Base-by-base conservation (phyloP, 1,139 yeast genomes). In the Suhomyces bribrorum region DNA sequence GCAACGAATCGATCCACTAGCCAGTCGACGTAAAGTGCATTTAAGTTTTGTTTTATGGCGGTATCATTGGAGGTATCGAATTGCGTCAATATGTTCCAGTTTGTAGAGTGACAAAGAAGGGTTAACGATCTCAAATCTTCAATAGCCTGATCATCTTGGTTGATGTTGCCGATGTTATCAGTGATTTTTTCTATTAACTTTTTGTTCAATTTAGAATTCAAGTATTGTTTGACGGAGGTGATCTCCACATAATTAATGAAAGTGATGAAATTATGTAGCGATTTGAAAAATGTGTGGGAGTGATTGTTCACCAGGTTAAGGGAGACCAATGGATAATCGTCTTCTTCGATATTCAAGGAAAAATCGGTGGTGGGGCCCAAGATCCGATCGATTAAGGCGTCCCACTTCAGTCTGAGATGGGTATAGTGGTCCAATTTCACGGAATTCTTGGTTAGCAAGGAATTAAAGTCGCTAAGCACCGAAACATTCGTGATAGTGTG, bases 1-100 rank as follows among this genome's bases (percentile, higher is more conserved):
- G 44, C 44, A 14, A 49, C 40, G 36, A 34, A 47, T 12, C 36
- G 37, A 25, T 64, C 65, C 13, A 57, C 41, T 7, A 61, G 37
- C 68, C 72, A 65, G 35, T 66, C 61, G 27, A 50, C 40, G 41
- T 65, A 58, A 28, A 68, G 51, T 11, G 47, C 48, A 29, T 61
- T 52, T 40, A 69, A 57, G 17, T 46, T 56, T 9, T 56, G 59
- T 24, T 52, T 45, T 16, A 59, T 43, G 7, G 46, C 43, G 11
- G 41, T 36, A 6, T 47, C 33, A 24, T 20, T 35, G 27, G 53
- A 37, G 7, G 48, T 47, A 22, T 58, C 57, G 11, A 55, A 36
- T 16, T 43, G 52, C 11, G 54, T 43, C 13, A 63, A 54, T 18
- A 69, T 48, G 31, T 54, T 51, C 75, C 75, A 69, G 24, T 57